Base-by-base conservation (phyloP, 306 rosid genomes). In the Vicia sativa region DNA sequence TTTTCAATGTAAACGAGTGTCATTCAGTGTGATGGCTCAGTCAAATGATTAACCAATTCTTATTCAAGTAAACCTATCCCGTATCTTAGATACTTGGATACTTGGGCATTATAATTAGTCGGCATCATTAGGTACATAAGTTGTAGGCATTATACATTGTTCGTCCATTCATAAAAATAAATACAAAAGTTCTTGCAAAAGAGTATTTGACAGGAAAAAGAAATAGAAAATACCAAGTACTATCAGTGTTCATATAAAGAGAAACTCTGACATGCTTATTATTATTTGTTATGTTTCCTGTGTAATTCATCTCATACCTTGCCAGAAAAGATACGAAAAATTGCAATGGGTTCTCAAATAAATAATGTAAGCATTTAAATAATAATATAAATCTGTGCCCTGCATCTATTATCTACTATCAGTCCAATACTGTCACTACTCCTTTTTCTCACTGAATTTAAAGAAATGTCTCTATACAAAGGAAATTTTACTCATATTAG, bases 311-410 rank as follows among this genome's bases (percentile, higher is more conserved):
- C 21, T 13, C 28, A 25, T 61, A 68, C 48, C 11, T 37, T 54
- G 44, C 29, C 13, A 43, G 15, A 60, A 42, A 42, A 31, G 66
- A 39, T 37, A 62, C 60, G n/a, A 45, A 5, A 64, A 45, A 34
- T 21, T 6, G 35, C 50, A 16, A 34, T 16, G 19, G 50, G 61
- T 18, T 60, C 41, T 68, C 46, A 34, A 53, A 14, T 76, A 61
- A 61, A 62, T 23, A 52, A 16, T 5, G 34, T 38, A 18, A 53
- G 65, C 25, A 16, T 45, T 38, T 41, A n/a, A 58, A 50, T 66
- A 8, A 72, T 56, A 67, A 59, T 44, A 62, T 31, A 73, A 67
- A 9, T 42, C 11, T 39, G 38, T 53, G 7, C 52, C 44, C 59
- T 10, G 50, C 41, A 72, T 19, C 26, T 35, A 60, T 34, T 28